A percentile compares a stretch with the other conserved stretches of the same genome.
phyloP scores from a whole-genome alignment of 352 stramenopile species.

The Phytophthora multivora region DNA sequence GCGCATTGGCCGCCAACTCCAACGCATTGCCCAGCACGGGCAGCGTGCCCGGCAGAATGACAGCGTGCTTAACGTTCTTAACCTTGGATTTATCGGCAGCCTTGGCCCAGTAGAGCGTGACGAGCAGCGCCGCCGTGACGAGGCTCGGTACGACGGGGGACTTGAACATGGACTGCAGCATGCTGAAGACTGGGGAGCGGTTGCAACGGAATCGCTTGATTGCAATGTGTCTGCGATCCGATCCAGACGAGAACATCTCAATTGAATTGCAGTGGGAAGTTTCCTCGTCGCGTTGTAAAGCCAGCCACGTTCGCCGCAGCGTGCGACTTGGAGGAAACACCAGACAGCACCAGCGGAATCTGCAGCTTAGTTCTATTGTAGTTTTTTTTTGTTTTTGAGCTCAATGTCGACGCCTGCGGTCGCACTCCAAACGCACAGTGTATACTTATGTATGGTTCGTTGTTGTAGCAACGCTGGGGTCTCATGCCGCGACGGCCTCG shows the following conservation, averaged over 20 bases:
- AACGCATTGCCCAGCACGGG: slow-evolving; percentile 51
- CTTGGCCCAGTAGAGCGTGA: slow-evolving; percentile 33
- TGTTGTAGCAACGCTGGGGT: neutral
- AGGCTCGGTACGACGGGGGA: slow-evolving; percentile 26
- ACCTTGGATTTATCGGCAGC: slow-evolving; percentile 14
- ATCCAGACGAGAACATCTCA: slow-evolving; percentile 8
- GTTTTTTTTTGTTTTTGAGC: no score
- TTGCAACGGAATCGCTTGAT: neutral
- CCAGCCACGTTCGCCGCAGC: slow-evolving; percentile 11
- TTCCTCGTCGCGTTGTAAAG: slow-evolving; percentile 28
- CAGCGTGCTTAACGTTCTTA: slow-evolving; percentile 29
- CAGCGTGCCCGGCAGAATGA: slow-evolving; percentile 36
- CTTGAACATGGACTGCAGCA: slow-evolving; percentile 36
- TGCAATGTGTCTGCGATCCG: neutral
- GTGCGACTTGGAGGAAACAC: no score
- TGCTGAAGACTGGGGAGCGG: slow-evolving; percentile 8
- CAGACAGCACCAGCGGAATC: slow-evolving; percentile 27
- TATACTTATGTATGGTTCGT: slow-evolving; percentile 8
- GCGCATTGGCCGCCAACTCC: slow-evolving; percentile 37
- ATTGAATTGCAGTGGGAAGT: slow-evolving; percentile 14
- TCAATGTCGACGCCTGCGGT: no score
- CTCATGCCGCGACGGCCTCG: slow-evolving; percentile 6
- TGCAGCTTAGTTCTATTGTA: neutral
- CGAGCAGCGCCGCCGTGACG: slow-evolving; percentile 27
- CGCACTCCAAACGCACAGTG: neutral